Conservation (phyloP, 169 alveolate species). For the Prorocentrum cordatum region DNA sequence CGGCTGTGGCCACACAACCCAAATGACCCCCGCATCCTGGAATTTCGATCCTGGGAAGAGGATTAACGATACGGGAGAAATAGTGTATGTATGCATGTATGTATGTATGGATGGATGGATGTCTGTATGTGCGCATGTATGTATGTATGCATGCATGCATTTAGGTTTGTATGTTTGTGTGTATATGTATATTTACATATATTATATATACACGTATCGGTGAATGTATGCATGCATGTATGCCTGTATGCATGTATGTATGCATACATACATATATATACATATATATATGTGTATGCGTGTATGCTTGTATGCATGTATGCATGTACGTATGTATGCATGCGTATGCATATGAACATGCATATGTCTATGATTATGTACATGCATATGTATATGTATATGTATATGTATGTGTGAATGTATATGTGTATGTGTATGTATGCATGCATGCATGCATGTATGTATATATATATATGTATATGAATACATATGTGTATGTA, state of each 20-base stretch:
- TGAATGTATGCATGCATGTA: not conserved
- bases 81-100: not conserved
- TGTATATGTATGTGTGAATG: not conserved
- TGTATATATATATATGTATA: not conserved
- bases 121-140: not conserved
- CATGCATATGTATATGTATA: not conserved
- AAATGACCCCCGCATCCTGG: no score
- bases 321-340: not conserved
- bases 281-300: not conserved
- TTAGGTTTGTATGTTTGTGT: not conserved
- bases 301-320: not conserved
- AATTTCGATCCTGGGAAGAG: no score
- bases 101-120: not conserved
- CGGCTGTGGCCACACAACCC: no score
- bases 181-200: not conserved
- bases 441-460: not conserved
- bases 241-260: not conserved
- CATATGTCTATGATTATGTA: not conserved
- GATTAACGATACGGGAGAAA: not conserved
- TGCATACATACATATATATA: not conserved
- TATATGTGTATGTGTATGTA: not conserved
- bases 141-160: not conserved
- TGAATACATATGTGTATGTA: not conserved
- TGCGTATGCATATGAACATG: not conserved
- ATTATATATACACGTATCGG: not conserved